Evolutionary conservation across 2,329 filamentous ascomycete genomes (phyloP).

Genomic region (Aureobasidium sp.): DNA sequence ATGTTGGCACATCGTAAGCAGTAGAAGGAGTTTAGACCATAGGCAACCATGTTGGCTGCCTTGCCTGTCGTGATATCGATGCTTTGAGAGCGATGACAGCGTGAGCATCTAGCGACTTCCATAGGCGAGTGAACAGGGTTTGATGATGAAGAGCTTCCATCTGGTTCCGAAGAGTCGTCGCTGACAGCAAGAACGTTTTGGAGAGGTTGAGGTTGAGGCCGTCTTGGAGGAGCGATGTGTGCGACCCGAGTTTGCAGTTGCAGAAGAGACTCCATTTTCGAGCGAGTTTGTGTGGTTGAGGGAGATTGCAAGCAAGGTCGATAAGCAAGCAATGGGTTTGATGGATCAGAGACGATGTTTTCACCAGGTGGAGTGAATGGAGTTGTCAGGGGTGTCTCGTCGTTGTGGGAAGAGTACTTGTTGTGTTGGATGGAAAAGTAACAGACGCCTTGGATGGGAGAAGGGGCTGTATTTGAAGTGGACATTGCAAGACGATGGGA

Average conservation of each 20-base stretch:
- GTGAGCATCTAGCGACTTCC: conserved; percentile 27
- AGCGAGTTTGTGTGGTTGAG: not conserved
- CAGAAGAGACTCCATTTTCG: conserved; percentile 23
- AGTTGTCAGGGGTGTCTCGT: conserved; percentile 12
- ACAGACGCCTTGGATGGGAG: conserved; percentile 2
- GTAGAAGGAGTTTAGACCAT: conserved; percentile 31
- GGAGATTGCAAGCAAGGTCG: conserved; percentile 14
- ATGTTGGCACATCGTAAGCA: conserved; percentile 29
- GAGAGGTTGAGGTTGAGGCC: conserved; percentile 26
- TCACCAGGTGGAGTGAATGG: not conserved
- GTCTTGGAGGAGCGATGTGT: conserved; percentile 18
- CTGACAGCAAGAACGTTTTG: conserved; percentile 28
- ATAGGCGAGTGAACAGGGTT: not conserved
- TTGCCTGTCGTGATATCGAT: conserved; percentile 27
- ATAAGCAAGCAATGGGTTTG: conserved; percentile 21
- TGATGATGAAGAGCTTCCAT: not conserved
- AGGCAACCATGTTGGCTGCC: conserved; percentile 29
- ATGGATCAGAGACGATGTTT: conserved; percentile 12
- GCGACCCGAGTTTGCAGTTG: conserved; percentile 27
- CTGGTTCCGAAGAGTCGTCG: conserved; percentile 16
- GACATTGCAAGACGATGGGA: not conserved
- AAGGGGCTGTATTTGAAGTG: not conserved
- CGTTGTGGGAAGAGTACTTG: conserved; percentile 2
- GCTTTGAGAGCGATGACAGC: conserved; percentile 29
- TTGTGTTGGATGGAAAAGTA: conserved; percentile 14